phyloP scores from a whole-genome alignment of 306 rosid genomes.

The Pyrus communis region DNA sequence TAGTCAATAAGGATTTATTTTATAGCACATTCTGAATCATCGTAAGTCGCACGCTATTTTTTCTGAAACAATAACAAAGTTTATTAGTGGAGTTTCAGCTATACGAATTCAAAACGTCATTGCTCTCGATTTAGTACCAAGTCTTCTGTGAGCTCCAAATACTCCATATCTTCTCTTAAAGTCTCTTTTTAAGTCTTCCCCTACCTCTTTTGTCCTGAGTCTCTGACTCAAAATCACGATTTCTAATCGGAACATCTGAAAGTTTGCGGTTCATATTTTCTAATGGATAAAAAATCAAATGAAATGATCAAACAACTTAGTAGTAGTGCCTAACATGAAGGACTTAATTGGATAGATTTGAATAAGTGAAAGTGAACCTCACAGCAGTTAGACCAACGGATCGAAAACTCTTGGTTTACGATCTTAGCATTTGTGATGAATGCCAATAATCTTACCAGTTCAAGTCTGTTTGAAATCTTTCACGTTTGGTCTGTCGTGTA shows the following conservation, averaged over 20 bases:
- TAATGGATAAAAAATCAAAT: background rate
- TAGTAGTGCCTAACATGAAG: background rate
- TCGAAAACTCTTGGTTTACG: too few relatives aligned
- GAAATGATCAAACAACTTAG: background rate
- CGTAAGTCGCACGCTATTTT: too few relatives aligned
- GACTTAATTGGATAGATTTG: background rate
- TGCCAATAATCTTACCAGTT: too few relatives aligned
- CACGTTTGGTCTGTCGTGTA: background rate
- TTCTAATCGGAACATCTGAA: background rate
- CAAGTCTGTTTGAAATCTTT: background rate
- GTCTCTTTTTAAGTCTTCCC: background rate
- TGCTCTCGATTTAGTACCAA: accelerated
- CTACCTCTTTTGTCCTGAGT: too few relatives aligned
- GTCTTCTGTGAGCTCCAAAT: too few relatives aligned
- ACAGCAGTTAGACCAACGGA: too few relatives aligned
- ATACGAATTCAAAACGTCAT: too few relatives aligned
- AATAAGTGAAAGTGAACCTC: too few relatives aligned
- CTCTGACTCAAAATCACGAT: too few relatives aligned
- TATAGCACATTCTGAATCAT: background rate
- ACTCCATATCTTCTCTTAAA: background rate
- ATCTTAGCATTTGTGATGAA: background rate
- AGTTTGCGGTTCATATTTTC: background rate
- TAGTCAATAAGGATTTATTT: background rate
- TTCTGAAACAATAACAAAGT: too few relatives aligned
- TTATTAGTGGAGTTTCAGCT: too few relatives aligned